Conservation (phyloP, 78 protist genomes). For the Pelomyxa schiedti region DNA sequence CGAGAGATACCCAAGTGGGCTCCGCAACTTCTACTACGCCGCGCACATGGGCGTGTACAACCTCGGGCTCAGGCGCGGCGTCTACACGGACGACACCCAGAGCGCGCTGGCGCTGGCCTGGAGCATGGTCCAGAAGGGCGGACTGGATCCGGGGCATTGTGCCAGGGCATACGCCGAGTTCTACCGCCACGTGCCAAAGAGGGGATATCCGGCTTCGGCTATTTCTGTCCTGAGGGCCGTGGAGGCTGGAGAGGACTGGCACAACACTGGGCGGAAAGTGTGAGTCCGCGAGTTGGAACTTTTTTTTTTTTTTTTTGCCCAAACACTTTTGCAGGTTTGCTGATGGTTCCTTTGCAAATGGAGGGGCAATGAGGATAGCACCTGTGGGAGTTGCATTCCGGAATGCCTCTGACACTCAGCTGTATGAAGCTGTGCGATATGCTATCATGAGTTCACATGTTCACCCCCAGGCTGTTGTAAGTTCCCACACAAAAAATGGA, state of each 20-base stretch:
- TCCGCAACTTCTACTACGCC: no score
- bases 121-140: constrained; percentile 1
- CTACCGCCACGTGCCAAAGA: neutral
- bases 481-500: neutral
- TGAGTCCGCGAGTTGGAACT: neutral
- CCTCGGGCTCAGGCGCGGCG: no score
- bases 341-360: constrained; percentile 25
- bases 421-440: constrained; percentile 17
- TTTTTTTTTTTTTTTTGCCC: neutral
- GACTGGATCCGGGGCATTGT: neutral
- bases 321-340: neutral
- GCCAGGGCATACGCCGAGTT: neutral
- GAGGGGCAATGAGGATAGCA: constrained; percentile 30
- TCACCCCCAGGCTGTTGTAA: constrained; percentile 17
- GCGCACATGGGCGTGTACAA: no score
- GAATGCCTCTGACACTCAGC: constrained; percentile 14
- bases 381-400: constrained; percentile 22
- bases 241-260: neutral
- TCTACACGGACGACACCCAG: constrained; percentile 35
- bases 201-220: neutral
- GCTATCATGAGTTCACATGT: constrained; percentile 20
- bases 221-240: neutral
- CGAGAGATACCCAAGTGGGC: no score
- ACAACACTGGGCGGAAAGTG: neutral
- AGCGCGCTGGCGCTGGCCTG: constrained; percentile 20